Evolutionary conservation across 2,329 filamentous ascomycete species (phyloP), one percentile per base, ranked within the genome.

Genomic region (Beauveria brongniartii): DNA sequence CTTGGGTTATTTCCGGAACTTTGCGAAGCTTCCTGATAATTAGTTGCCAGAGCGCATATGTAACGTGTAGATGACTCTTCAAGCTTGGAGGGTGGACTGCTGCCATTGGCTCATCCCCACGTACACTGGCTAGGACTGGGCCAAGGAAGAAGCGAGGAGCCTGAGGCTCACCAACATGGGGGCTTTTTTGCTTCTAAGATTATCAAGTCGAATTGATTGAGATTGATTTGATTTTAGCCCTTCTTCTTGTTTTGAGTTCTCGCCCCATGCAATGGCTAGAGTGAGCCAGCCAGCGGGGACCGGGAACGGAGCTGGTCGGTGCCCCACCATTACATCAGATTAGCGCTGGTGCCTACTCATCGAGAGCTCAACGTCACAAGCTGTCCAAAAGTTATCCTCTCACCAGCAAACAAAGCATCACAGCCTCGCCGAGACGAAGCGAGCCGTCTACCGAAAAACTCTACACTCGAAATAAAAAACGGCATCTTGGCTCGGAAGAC

Each of bases 91-190:
- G 24, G 24, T 28, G 26, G 26, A 28, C 69, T 22, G 61, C 51
- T 52, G 68, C 68, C 44, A 71, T 71, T 26, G 26, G 26, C 26
- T 28, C 26, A 28, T 28, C 7, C 26, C 26, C 26, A 28, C 26
- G 26, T 8, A 28, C 26, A 8, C 26, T 7, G 26, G 26, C 26
- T 28, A 28, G 26, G 8, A 8, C 8, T 28, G 8, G 26, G 6
- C 26, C 8, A 28, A 28, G 7, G 26, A 28, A 28, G 26, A 28
- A 28, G 26, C 26, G 26, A 8, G 26, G 9, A 8, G 26, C 26
- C 26, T 28, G 26, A 9, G 7, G 7, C 9, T 28, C 26, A 28
- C 26, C 26, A 28, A 8, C 26, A 28, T 8, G 26, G 26, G 26
- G 8, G 7, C 26, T 22, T 28, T 28, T 9, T 2, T 28, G 1